Base-by-base conservation (phyloP, 805 yeast species). In the Zygosaccharomyces siamensis region DNA sequence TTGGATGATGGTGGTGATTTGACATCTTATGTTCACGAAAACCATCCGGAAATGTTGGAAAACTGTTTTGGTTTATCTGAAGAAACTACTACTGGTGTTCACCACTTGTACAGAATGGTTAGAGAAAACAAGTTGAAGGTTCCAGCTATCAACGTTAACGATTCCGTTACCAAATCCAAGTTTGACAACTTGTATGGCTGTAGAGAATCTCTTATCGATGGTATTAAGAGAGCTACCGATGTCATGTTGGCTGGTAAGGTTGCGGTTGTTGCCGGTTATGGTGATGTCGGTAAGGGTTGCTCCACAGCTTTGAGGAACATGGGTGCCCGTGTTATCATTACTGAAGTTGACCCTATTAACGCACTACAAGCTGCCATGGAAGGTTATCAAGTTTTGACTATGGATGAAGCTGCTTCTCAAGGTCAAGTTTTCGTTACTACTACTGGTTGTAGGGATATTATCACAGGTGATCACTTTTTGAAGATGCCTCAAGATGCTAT, bases 201-300 rank as follows among this genome's bases (percentile, higher is more conserved):
- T 82, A 87, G 98, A 77, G 99, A 92, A 81, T 92, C 99, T 57
- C 83, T 92, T 66, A 80, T 92, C 61, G 99, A 92, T 76, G 99
- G 99, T 79, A 92, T 92, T 74, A 92, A 92, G 85, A 89, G 98
- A 79, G 99, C 98, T 73, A 92, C 99, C 69, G 99, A 92, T 70
- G 98, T 92, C 65, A 93, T 92, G 98, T 85, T 92, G 69, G 98
- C 97, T 62, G 99, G 99, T 79, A 92, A 92, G 80, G 93, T 88
- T 69, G 96, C 98, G 55, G 95, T 92, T 65, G 98, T 92, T 66
- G 97, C 97, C 55, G 99, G 99, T 77, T 92, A 84, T 80, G 99
- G 99, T 83, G 99, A 92, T 72, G 99, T 92, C 70, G 99, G 99
- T 79, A 92, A 92, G 80, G 99, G 99, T 74, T 92, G 99, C 83